Evolutionary conservation across 1,284 basidiomycete species (phyloP).

Genomic region (Ceratobasidium sp.): DNA sequence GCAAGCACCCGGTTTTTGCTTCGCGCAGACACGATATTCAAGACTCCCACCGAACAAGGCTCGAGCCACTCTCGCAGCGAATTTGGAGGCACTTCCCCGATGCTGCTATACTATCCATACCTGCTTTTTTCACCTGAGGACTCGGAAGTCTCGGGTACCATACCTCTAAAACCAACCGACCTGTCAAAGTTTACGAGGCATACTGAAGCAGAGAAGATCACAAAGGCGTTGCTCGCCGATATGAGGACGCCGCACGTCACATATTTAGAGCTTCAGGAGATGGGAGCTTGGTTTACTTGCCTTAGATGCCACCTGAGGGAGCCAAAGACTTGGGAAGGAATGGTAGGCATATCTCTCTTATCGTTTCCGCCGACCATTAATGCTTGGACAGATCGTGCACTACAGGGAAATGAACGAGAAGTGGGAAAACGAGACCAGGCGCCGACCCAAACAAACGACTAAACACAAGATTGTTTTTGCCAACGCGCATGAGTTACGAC

Average conservation of each 20-base stretch:
- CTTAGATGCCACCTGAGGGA: not conserved
- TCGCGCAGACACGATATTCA: slow-evolving; percentile 19
- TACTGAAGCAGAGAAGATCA: not conserved
- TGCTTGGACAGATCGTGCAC: not conserved
- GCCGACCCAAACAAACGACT: not conserved
- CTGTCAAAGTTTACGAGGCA: not conserved
- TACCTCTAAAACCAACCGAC: no score
- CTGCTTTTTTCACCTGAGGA: not conserved
- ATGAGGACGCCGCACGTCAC: not conserved
- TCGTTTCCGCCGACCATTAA: no score
- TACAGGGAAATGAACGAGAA: not conserved
- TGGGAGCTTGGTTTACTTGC: not conserved
- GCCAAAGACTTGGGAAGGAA: not conserved
- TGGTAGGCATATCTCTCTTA: not conserved
- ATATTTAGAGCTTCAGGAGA: not conserved
- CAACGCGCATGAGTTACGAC: not conserved
- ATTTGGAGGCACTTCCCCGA: no score
- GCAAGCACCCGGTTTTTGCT: not conserved
- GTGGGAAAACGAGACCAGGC: not conserved
- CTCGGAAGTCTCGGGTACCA: no score
- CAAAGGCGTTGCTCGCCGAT: not conserved
- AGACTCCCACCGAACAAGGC: not conserved
- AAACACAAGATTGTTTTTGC: not conserved
- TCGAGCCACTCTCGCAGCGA: not conserved
- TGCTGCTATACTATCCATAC: not conserved